Evolutionary conservation across 106 monocot genomes (phyloP), one percentile per base, ranked within the genome.

Genomic region (Platanthera zijinensis): DNA sequence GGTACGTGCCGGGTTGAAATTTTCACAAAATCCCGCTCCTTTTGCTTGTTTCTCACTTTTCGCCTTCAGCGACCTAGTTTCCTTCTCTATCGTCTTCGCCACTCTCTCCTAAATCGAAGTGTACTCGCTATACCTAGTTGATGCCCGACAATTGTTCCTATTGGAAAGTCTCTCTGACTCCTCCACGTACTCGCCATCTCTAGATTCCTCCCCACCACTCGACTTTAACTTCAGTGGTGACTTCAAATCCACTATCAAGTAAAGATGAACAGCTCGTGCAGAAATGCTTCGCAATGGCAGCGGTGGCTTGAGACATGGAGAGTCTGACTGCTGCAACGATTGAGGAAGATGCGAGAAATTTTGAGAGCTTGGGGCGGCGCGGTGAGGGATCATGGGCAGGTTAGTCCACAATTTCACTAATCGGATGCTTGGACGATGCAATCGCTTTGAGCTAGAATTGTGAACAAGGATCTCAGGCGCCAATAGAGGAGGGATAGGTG

Each of bases 361-460:
- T 72, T 17, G 72, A 72, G 50, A 52, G 19, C 71, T 71, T 75
- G 57, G 52, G 18, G 50, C 82, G 79, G 67, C 78, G 82, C 3
- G 10, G 69, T 64, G 49, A 52, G 62, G 80, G 74, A 48, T 78
- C 54, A 48, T 69, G 61, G 52, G 84, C 82, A 48, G 83, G 83
- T 48, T 80, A 70, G 9, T 80, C 82, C 45, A 89, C 95, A 59
- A 87, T 85, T 72, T 91, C 89, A 39, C 92, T 25, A 95, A 84
- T 57, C 91, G 89, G 83, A 95, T 85, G 86, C 84, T 95, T 48
- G 89, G 95, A 62, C 91, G 89, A 80, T 89, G 91, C 80, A 86
- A 87, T 53, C 95, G 87, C 84, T 95, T 95, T 6, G 85, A 25
- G 22, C 48, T 21, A 15, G 61, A 14, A 21, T 28, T n/a, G 66